Evolutionary conservation across 441 rosid species (phyloP), one percentile per base, ranked within the genome.

Genomic region (Theobroma grandiflorum): DNA sequence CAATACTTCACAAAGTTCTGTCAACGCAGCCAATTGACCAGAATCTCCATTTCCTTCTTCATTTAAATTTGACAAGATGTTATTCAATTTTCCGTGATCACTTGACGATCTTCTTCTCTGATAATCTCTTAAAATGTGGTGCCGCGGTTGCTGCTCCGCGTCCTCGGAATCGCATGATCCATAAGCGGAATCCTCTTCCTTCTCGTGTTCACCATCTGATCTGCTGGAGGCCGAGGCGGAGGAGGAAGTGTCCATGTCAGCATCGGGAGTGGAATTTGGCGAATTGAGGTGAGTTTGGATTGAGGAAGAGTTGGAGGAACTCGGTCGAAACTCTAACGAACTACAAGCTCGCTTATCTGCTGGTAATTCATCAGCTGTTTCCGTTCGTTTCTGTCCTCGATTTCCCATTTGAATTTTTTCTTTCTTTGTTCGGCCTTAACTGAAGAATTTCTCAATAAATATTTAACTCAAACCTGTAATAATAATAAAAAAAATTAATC

Each of bases 311-410:
- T 86, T 93, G 1, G 98, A 95, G 55, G 98, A 79, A 85, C 98
- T 93, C 10, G 98, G 95, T 78, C 91, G 89, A 73, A 87, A 92
- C 61, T 95, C 99, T 77, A 89, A 88, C 3, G 98, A 92, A 87
- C 90, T 93, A 78, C 98, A 97, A 76, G 98, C 96, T 80, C 99
- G 91, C 84, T 97, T 95, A 90, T 97, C 98, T 69, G 97, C 97
- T n/a, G 98, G 99, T 47, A 95, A 85, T 74, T 93, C 97, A 38
- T 91, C 94, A 58, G 84, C 89, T 74, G 87, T 86, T 63, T 95
- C 99, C 58, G 91, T 72, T 45, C 98, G 94, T 86, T 97, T 97
- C 82, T 97, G 99, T 43, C 98, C 98, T 76, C 99, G 92, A 85
- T 85, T 94, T 79, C 84, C 98, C 97, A 94, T 94, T 47, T 26